phyloP scores from a whole-genome alignment of 1,284 basidiomycete genomes.

The Macrocybe sp. region DNA sequence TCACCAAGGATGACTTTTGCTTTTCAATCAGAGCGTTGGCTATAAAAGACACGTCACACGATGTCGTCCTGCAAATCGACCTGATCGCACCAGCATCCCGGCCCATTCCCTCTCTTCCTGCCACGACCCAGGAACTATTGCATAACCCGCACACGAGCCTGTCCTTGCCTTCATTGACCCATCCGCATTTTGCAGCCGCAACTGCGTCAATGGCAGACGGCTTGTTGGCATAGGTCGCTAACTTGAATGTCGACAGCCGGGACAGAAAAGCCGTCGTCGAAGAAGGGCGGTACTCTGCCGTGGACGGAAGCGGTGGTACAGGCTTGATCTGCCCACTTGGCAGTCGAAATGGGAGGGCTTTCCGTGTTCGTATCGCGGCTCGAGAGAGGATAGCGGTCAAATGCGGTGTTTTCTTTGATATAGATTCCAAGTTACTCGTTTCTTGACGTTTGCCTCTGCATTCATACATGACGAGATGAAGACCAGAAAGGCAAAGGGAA shows the following conservation, averaged over 20 bases:
- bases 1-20: slow-evolving; percentile 57
- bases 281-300: slow-evolving; percentile 71
- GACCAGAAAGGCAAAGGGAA: background rate
- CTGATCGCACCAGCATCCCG: slow-evolving; percentile 66
- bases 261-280: slow-evolving; percentile 65
- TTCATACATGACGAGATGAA: too few species aligned
- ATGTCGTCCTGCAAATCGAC: slow-evolving; percentile 17
- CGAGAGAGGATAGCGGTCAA: slow-evolving; percentile 63
- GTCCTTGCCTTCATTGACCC: slow-evolving; percentile 75
- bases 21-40: slow-evolving; percentile 68
- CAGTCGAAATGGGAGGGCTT: slow-evolving; percentile 39
- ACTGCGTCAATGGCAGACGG: slow-evolving; percentile 69
- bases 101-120: slow-evolving; percentile 57
- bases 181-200: slow-evolving; percentile 72
- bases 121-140: slow-evolving; percentile 65
- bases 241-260: slow-evolving; percentile 70
- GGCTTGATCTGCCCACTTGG: slow-evolving; percentile 18
- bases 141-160: slow-evolving; percentile 69
- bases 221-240: slow-evolving; percentile 74
- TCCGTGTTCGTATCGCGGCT: slow-evolving; percentile 53
- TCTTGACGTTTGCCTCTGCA: too few species aligned
- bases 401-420: slow-evolving; percentile 56
- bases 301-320: slow-evolving; percentile 29
- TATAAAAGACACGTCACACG: slow-evolving; percentile 22
- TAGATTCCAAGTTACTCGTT: background rate